Evolutionary conservation across 495 filamentous ascomycete genomes (phyloP), one percentile per base, ranked within the genome.

Genomic region (Chlorociboria aeruginascens): DNA sequence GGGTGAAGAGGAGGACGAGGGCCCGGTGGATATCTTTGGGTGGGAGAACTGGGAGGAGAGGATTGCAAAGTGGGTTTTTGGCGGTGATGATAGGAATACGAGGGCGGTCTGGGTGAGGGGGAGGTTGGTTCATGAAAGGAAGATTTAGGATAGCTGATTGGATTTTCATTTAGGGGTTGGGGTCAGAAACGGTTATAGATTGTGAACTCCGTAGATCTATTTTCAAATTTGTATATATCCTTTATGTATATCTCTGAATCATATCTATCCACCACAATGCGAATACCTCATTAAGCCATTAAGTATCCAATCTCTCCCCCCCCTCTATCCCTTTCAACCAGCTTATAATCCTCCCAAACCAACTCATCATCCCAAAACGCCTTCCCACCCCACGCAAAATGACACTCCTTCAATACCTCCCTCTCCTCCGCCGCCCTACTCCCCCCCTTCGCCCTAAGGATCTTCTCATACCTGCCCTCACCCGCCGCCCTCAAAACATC

Each of bases 41-140:
- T 81, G 74, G 71, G 88, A 95, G 71, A 73, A 38, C 3, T 87
- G 81, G 85, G 69, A 75, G 16, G 84, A 94, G 44, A 73, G 68
- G 57, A 59, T 94, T 8, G 81, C 83, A 17, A 95, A 95, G 74
- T 95, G 89, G 89, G 70, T 94, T 41, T 95, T 79, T 67, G 82
- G 74, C 45, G 89, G 89, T 0, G 85, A 92, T 69, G 88, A 94
- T 61, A 63, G 88, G 54, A 93, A 93, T 66, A 83, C 83, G 1
- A 66, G 64, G 55, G 73, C 65, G 44, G 89, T 95, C 0, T 95
- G 85, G 86, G 86, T 95, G 20, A 72, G 66, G 54, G 89, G 89
- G 35, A 62, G 76, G 57, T 60, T 86, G 65, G 89, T 95, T 41
- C 85, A 92, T 69, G 61, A 72, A 59, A 61, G 70, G 52, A 58